Conservation (phyloP, 2,329 filamentous ascomycete genomes). For the Sarocladiaceae sp. region DNA sequence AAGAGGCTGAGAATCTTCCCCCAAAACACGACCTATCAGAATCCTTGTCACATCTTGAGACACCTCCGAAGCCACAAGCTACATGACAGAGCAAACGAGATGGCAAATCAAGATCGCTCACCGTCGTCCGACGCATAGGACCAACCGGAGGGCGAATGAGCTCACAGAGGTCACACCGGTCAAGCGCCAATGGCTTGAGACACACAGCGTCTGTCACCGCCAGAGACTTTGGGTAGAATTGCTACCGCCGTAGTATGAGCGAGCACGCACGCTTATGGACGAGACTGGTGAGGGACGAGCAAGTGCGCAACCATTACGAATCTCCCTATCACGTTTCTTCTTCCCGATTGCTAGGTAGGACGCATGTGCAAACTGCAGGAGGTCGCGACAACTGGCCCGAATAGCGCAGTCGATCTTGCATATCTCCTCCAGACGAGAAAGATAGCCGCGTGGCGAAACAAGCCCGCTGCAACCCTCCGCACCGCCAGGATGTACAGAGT, state of each 20-base stretch:
- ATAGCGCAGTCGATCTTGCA: slow-evolving; percentile 2
- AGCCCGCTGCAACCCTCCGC: neutral
- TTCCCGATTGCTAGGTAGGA: neutral
- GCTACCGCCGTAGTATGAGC: no score
- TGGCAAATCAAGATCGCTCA: slow-evolving; percentile 1
- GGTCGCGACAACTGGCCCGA: slow-evolving; percentile 1
- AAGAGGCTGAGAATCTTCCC: slow-evolving; percentile 3
- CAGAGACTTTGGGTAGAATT: no score
- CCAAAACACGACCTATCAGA: neutral
- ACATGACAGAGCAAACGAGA: neutral
- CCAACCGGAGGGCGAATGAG: neutral
- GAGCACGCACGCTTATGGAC: neutral
- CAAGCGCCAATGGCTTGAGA: slow-evolving; percentile 8
- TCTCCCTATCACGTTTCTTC: neutral
- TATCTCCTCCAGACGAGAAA: neutral
- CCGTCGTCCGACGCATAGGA: neutral
- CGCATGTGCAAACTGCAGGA: neutral
- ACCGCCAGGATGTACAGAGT: no score
- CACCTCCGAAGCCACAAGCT: neutral
- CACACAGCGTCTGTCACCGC: neutral
- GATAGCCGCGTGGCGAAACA: slow-evolving; percentile 4
- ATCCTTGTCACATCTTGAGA: slow-evolving; percentile 1
- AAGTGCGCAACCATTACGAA: no score
- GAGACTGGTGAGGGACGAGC: neutral
- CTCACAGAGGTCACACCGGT: slow-evolving; percentile 1